Base-by-base conservation (phyloP, 116 monocot genomes). In the Trichopus zeylanicus region DNA sequence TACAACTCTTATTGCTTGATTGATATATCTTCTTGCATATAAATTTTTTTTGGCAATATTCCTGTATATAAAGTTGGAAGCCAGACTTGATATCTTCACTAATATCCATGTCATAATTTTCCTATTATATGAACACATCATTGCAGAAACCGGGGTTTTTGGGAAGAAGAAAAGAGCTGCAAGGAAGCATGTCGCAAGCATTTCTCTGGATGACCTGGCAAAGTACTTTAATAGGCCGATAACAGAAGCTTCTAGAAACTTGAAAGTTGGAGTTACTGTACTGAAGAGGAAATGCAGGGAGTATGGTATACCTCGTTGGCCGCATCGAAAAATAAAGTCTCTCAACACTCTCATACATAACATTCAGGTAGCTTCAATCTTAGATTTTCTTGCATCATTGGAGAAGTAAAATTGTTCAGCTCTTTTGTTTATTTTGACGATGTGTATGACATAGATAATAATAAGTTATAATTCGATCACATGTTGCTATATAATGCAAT, bases 271-370 rank as follows among this genome's bases (percentile, higher is more conserved):
- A 13, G 30, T 70, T 29, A 70, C 61, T 24, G 53, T 78, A 9
- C 21, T 78, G 35, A 78, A 78, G 68, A 72, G 58, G 46, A 78
- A 73, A 63, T 78, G 78, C 29, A 63, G 78, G 46, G 68, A 78
- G 48, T 64, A 68, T 48, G 72, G 72, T 13, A 78, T 78, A n/a
- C 64, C 68, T 37, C 63, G 78, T 1, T 78, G 78, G 78, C 72
- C 78, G 8, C 78, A 78, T 32, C 46, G 73, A 8, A 78, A 78
- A 26, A 73, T 78, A 23, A 78, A 78, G 64, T 68, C 63, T 9
- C 58, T 78, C 2, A 34, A 73, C n/a, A 60, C 68, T 9, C 68
- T 78, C 35, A 73, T 78, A 42, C 52, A 64, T 1, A 54, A 68
- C 42, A 28, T 78, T 25, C 60, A 78, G 78, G 73, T 78, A 25